Percentiles rank a stretch among this genome's conserved stretches.
These are phyloP conservation scores for Periconia sp. DNA, from an alignment of 2,329 filamentous ascomycete species.

Conservation along the genomic window DNA sequence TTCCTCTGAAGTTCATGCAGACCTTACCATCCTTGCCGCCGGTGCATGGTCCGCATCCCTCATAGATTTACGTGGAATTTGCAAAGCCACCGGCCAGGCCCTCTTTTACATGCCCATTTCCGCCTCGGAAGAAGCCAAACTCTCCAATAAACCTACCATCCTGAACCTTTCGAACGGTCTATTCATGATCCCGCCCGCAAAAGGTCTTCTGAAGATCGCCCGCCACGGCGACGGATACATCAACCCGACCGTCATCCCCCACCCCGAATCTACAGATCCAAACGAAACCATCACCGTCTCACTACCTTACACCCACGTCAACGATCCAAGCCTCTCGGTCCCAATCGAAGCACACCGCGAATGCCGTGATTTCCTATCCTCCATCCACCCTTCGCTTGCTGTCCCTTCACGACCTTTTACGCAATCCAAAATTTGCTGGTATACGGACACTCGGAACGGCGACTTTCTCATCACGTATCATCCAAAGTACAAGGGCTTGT, in stretches of 20 bases:
- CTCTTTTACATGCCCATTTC: slow-evolving; percentile 77
- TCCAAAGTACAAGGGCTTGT: slow-evolving; percentile 53
- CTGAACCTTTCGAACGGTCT: slow-evolving; percentile 70
- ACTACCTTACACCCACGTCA: slow-evolving; percentile 56
- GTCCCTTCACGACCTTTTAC: slow-evolving; percentile 46
- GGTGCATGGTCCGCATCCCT: slow-evolving; percentile 84
- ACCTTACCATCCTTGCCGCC: slow-evolving; percentile 77
- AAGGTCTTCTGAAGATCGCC: slow-evolving; percentile 50
- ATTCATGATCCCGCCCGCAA: slow-evolving; percentile 71
- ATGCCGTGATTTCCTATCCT: slow-evolving; percentile 33
- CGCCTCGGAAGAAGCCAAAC: slow-evolving; percentile 65
- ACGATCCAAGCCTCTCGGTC: slow-evolving; percentile 44
- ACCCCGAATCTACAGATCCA: slow-evolving; percentile 46
- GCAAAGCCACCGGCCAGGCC: slow-evolving; percentile 78
- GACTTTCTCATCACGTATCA: slow-evolving; percentile 59
- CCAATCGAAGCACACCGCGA: slow-evolving; percentile 36
- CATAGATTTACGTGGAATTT: slow-evolving; percentile 74
- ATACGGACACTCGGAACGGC: slow-evolving; percentile 58
- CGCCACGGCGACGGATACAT: slow-evolving; percentile 55
- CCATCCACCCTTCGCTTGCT: slow-evolving; percentile 35
- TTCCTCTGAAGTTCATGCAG: slow-evolving; percentile 59
- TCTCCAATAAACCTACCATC: slow-evolving; percentile 70
- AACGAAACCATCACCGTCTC: slow-evolving; percentile 45
- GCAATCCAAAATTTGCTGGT: slow-evolving; percentile 56
- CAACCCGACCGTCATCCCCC: slow-evolving; percentile 49